Evolutionary conservation across 345 rosid genomes (phyloP), one percentile per base, ranked within the genome.

Genomic region (Brassica carinata): DNA sequence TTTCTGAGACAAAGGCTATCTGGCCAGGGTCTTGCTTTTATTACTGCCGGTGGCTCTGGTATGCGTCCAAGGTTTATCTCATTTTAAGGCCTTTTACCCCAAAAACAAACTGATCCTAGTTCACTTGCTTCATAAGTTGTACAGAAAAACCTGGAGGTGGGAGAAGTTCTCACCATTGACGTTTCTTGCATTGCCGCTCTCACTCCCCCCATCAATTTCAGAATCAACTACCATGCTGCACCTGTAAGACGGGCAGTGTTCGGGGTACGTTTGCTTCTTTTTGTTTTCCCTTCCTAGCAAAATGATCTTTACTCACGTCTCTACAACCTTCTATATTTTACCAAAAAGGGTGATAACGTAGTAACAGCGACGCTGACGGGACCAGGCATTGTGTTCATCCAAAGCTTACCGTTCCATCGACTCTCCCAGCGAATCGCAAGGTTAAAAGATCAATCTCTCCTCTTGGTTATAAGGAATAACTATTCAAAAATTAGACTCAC

Each of bases 311-410:
- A 1, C 29, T 19, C 48, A 55, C 69, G 9, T 40, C 13, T 62
- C 1, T 34, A 61, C 23, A 17, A 18, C n/a, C 51, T 40, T 73
- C 33, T 65, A 3, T 30, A 2, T 10, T 67, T 43, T 30, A 40
- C 51, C 31, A 83, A 73, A 82, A 87, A 96, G 98, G 97, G 97
- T 72, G 99, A 94, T 53, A 94, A 92, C 84, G 76, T 91, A 75
- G 91, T 93, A 45, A 94, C 94, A 15, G 97, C 97, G 1, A 79
- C 88, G 26, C 85, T 93, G 69, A 94, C 97, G 7, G 99, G 99
- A 74, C 99, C 99, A 9, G 98, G 99, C 77, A 94, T 96, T 3
- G 99, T 96, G 73, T 96, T 96, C 87, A 92, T 94, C 79, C 99
- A 96, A 79, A 96, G 98, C 79, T 83, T 96, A 74, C 99, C 99